These are phyloP conservation scores for Coemansia sp. DNA, from an alignment of 192 early-diverging fungal species.

Conservation along the genomic window DNA sequence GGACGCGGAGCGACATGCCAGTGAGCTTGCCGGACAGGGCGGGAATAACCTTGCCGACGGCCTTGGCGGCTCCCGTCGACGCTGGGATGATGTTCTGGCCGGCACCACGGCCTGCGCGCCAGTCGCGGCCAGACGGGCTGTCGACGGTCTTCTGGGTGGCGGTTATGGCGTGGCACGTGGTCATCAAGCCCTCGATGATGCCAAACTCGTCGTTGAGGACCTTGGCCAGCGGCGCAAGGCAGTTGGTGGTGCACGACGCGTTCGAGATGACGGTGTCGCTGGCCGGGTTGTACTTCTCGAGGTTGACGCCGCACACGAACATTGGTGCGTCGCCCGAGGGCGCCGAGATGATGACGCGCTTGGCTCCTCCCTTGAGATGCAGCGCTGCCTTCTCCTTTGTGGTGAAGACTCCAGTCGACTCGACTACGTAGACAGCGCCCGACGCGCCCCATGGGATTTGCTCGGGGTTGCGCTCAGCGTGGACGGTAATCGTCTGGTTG, in stretches of 20 bases:
- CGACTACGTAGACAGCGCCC: conserved; percentile 90
- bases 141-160: conserved; percentile 99
- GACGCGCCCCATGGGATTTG: conserved; percentile 85
- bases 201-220: conserved; percentile 95
- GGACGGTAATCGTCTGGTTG: conserved; percentile 75
- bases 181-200: conserved; percentile 96
- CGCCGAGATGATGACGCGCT: conserved; percentile 99
- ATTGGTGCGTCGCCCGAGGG: conserved; percentile 96
- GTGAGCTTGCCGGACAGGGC: conserved; percentile 93
- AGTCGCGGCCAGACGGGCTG: conserved; percentile 95
- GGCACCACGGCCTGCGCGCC: conserved; percentile 96
- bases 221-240: conserved; percentile 96
- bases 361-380: conserved; percentile 91
- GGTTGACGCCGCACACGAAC: conserved; percentile 98
- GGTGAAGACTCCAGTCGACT: conserved; percentile 99
- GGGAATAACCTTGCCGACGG: conserved; percentile 97
- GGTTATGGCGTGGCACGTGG: conserved; percentile 96
- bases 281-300: conserved; percentile 82
- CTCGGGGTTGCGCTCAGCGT: conserved; percentile 73
- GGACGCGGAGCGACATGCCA: conserved; percentile 98
- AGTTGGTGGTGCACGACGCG: conserved; percentile 99
- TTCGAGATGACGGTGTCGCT: conserved; percentile 89
- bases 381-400: conserved; percentile 78
- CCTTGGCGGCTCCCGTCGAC: conserved; percentile 97
- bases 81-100: conserved; percentile 98